Evolutionary conservation across 345 rosid genomes (phyloP).

Genomic region (Ricinus communis): DNA sequence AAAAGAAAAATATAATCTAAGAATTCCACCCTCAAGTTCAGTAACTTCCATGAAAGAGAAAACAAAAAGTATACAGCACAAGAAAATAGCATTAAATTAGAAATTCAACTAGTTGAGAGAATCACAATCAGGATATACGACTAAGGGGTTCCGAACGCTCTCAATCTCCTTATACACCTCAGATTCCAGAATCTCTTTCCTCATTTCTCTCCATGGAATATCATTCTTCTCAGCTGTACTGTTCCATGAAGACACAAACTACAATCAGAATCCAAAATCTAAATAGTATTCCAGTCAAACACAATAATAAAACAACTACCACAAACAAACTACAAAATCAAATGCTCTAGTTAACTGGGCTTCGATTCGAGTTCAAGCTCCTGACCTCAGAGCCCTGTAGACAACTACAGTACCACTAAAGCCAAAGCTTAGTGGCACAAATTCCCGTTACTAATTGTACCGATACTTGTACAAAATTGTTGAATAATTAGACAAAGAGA

Average conservation of each 20-base stretch:
- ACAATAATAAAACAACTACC: not conserved
- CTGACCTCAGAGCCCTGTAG: too few species aligned
- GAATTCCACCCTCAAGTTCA: not conserved
- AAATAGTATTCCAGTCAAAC: not conserved
- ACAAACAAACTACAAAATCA: too few species aligned
- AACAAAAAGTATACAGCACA: not conserved
- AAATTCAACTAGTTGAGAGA: constrained; percentile 4
- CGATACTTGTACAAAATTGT: too few species aligned
- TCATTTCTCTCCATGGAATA: constrained; percentile 62
- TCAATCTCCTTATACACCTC: constrained; percentile 62
- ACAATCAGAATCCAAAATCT: constrained; percentile 6
- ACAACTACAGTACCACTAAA: not conserved
- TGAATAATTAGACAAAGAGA: too few species aligned
- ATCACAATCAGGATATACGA: constrained; percentile 60
- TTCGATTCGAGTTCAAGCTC: too few species aligned
- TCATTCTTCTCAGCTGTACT: constrained; percentile 65
- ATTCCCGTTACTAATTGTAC: too few species aligned
- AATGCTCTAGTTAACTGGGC: too few species aligned
- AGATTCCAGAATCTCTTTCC: constrained; percentile 52
- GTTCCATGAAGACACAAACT: constrained; percentile 24
- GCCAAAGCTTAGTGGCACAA: not conserved
- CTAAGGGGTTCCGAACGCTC: constrained; percentile 42
- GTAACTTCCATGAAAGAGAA: not conserved
- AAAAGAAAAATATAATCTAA: not conserved
- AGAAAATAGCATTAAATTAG: not conserved